Evolutionary conservation across 179 eudicot species (phyloP), one percentile per base, ranked within the genome.

Genomic region (Dionaea muscipula): DNA sequence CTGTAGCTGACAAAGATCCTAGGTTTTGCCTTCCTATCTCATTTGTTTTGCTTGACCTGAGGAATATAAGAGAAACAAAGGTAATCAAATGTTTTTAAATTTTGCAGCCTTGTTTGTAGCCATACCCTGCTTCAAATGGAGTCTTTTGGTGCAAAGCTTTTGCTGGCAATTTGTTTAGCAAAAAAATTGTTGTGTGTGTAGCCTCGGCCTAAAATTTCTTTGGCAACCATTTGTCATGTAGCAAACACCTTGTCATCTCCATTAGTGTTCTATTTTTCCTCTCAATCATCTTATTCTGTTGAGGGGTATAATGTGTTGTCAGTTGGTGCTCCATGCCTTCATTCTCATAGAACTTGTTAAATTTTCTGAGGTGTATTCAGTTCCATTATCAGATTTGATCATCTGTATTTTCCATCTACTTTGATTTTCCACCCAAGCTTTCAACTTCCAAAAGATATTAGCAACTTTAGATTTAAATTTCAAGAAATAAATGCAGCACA

Each of bases 401-500:
- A 27, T 26, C 23, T 50, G 15, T 7, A 50, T 50, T 16, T 6
- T 16, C 11, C 22, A 16, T 2, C 51, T 14, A 20, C 51, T 47
- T 23, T 47, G 24, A 4, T 47, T 47, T 21, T 47, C 51, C 15
- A 47, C 22, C 14, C 0, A 19, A 17, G 24, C 13, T 20, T 47
- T 16, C 15, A 47, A 7, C 13, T 16, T 47, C 22, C 0, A 14
- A 23, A 47, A 47, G 5, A 31, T 11, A 6, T 31, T 0, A 31
- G 0, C 5, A 31, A 19, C 51, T 47, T 52, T 28, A 0, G 60
- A 46, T n/a, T 66, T 59, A 14, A 18, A 23, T 25, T 66, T 66
- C 47, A 59, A 16, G 37, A 66, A 59, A 23, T 14, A 66, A 53
- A 67, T 61, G 45, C 44, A 49, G 12, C 51, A 41, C 61, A 60